phyloP scores from a whole-genome alignment of 2,329 filamentous ascomycete species.

The Botryotinia calthae region DNA sequence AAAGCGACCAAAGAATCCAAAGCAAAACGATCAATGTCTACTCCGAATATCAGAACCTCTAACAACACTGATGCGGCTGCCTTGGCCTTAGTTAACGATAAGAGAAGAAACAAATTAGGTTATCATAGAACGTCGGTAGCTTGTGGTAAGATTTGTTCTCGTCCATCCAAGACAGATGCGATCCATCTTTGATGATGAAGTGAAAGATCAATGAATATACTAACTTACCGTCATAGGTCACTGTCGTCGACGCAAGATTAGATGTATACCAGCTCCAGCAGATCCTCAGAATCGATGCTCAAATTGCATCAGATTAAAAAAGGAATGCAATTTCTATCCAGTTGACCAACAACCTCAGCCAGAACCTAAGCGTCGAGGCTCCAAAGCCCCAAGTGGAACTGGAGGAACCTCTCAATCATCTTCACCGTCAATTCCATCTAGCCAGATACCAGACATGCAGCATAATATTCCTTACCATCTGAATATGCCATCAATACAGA shows the following conservation, averaged over 20 bases:
- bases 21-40: slow-evolving; percentile 50
- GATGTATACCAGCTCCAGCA: slow-evolving; percentile 75
- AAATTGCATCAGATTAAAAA: slow-evolving; percentile 92
- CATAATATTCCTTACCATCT: slow-evolving; percentile 46
- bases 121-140: slow-evolving; percentile 95
- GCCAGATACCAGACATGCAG: slow-evolving; percentile 45
- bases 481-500: slow-evolving; percentile 46
- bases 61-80: slow-evolving; percentile 38
- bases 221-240: slow-evolving; percentile 58
- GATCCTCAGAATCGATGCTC: slow-evolving; percentile 76
- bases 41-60: slow-evolving; percentile 47
- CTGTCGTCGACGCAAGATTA: slow-evolving; percentile 88
- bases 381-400: slow-evolving; percentile 41
- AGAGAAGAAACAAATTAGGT: slow-evolving; percentile 85
- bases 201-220: slow-evolving; percentile 13
- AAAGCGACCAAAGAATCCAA: slow-evolving; percentile 32
- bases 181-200: slow-evolving; percentile 16
- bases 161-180: slow-evolving; percentile 19
- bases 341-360: slow-evolving; percentile 70
- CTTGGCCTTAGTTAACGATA: slow-evolving; percentile 50
- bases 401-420: slow-evolving; percentile 46
- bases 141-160: slow-evolving; percentile 69
- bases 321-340: slow-evolving; percentile 88
- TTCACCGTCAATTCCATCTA: slow-evolving; percentile 47
- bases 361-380: slow-evolving; percentile 42